Base-by-base conservation (phyloP, 495 filamentous ascomycete species). In the Aspergillus mulundensis region DNA sequence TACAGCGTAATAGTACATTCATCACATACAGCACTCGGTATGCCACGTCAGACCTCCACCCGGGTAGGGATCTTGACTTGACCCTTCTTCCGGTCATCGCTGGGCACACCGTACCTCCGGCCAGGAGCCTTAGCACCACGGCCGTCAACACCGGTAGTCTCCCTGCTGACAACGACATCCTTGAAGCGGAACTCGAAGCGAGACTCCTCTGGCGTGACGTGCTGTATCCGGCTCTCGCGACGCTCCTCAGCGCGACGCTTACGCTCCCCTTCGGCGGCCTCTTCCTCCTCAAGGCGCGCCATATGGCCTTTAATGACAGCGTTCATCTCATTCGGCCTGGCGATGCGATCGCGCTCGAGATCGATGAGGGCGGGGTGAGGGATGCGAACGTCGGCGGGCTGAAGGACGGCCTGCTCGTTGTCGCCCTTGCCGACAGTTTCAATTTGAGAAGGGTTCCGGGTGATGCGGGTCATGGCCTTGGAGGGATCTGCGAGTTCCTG, bases 151-250 rank as follows among this genome's bases (percentile, higher is more conserved):
- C 87, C 87, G 1, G 77, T 81, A n/a, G 74, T 78, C 67, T 86
- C 75, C 41, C 76, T 74, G 53, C 72, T 83, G 46, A 82, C 70
- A 24, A 68, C 62, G 11, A 76, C 75, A 55, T 93, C 82, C 70
- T 84, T 77, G 64, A 98, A 85, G 51, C 85, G 83, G 76, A 93
- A 97, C 67, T 90, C 87, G 73, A 87, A 95, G 51, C 89, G 80
- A 20, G 84, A 80, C 7, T 72, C 78, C 44, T 80, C 73, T 41
- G 73, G 72, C 54, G 68, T 65, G 10, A 78, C 64, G 58, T 77
- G 77, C 44, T 61, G 71, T 52, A 72, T 61, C 38, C 62, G 65
- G 47, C 60, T 64, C 60, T 76, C 72, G 42, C 73, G 66, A 25
- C 62, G 69, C 25, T 77, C 76, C 50, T 75, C 64, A 15, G 63